These are phyloP conservation scores for Pelargonium cotyledonis DNA, from an alignment of 441 rosid species.

Conservation along the genomic window DNA sequence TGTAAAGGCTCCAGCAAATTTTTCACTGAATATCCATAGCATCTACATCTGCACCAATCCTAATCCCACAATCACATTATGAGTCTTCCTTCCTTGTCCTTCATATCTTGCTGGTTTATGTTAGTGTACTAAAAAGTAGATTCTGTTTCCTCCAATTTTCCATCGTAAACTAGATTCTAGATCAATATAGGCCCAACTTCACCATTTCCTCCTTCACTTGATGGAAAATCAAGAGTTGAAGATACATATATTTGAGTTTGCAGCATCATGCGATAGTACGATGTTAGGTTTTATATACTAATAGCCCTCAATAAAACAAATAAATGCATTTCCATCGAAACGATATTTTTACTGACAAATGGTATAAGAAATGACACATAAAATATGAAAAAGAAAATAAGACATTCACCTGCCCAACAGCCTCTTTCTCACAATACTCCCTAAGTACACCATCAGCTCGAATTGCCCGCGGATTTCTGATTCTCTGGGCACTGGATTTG, in stretches of 20 bases:
- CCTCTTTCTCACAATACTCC: slow-evolving; percentile 86
- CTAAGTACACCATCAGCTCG: slow-evolving; percentile 71
- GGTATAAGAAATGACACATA: background rate
- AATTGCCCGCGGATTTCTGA: slow-evolving; percentile 91
- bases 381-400: background rate
- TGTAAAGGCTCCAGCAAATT: too few species aligned
- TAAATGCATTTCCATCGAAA: background rate
- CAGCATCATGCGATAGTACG: background rate
- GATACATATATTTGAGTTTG: background rate
- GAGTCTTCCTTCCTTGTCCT: too few species aligned
- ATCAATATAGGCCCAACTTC: background rate
- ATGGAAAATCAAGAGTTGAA: background rate
- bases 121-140: background rate
- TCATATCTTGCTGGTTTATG: too few species aligned
- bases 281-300: background rate
- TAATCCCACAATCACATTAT: too few species aligned
- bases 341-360: background rate
- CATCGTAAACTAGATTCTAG: background rate
- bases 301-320: background rate
- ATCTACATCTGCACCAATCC: too few species aligned
- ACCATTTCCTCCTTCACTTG: slow-evolving; percentile 1
- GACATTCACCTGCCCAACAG: slow-evolving; percentile 77
- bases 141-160: background rate
- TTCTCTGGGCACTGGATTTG: slow-evolving; percentile 58
- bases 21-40: too few species aligned